Evolutionary conservation across 768 basidiomycete genomes (phyloP), one percentile per base, ranked within the genome.

Genomic region (Daedalea quercina): DNA sequence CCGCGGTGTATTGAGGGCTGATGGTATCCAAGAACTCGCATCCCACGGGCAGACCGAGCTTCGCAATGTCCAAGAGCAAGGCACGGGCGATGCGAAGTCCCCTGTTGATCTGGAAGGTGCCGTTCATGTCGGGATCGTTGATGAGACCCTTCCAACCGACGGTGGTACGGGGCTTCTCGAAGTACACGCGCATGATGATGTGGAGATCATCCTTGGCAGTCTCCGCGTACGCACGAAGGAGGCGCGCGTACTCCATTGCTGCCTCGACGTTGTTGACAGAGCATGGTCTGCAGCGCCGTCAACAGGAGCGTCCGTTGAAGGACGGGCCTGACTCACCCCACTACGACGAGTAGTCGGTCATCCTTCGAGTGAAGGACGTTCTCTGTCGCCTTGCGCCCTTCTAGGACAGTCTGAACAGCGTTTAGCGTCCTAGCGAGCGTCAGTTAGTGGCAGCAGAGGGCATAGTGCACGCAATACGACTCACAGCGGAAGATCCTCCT

Each of bases 61-160:
- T 89, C 0, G 91, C 87, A 41, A 99, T 74, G 54, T 98, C 90
- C 37, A 97, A 77, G 24, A 99, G 81, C 31, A 97, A 73, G 4
- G 82, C 81, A 35, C 96, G 86, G 1, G 93, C 95, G 47, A 85
- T 79, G 25, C 94, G 85, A 26, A 99, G 78, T 17, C 96, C 96
- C 61, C 87, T 88, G 80, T 99, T 99, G 70, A 98, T 98, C 60
- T 93, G 89, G 82, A 90, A 97, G 63, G 76, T 84, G 50, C 85
- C 80, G 69, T 97, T 94, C 75, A 97, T 84, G 50, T 92, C 90
- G 6, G 95, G 94, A 63, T 97, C 94, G 65, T 97, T 98, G 71
- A 98, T 97, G 57, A 98, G 81, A 34, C 95, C 95, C 69, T 99
- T 99, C 95, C 95, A 99, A 24, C 96, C 96, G 45, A 98, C 87